Conservation (phyloP, 768 basidiomycete genomes). For the Amanita muscaria region DNA sequence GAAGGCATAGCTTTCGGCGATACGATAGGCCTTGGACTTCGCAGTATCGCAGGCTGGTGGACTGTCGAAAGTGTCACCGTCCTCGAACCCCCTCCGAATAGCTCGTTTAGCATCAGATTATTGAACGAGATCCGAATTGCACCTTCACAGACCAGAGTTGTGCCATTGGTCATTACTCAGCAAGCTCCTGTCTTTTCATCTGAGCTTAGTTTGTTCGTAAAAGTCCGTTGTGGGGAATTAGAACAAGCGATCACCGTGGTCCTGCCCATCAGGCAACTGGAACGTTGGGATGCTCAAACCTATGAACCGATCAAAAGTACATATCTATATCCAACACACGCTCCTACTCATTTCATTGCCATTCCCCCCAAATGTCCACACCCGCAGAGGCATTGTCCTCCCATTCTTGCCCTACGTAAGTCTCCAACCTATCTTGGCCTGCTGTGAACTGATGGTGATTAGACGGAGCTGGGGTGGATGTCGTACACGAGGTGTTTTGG, state of each 20-base stretch:
- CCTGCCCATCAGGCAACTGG: slow-evolving; percentile 38
- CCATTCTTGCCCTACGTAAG: slow-evolving; percentile 60
- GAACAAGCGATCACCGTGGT: slow-evolving; percentile 16
- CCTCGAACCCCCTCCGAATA: neutral
- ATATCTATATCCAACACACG: slow-evolving; percentile 46
- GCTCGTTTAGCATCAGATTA: neutral
- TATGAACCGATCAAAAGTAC: slow-evolving; percentile 41
- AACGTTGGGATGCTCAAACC: slow-evolving; percentile 28
- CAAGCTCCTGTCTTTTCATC: slow-evolving; percentile 23
- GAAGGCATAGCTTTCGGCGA: slow-evolving; percentile 70
- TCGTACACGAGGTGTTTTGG: slow-evolving; percentile 50
- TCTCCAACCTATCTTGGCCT: neutral
- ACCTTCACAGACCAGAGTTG: slow-evolving; percentile 52
- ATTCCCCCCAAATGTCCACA: slow-evolving; percentile 42
- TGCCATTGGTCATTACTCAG: slow-evolving; percentile 46
- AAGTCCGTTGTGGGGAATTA: slow-evolving; percentile 22
- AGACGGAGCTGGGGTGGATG: slow-evolving; percentile 88
- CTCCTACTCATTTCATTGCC: slow-evolving; percentile 50
- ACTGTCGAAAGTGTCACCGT: slow-evolving; percentile 26
- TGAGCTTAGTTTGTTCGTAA: slow-evolving; percentile 30
- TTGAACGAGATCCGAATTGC: slow-evolving; percentile 31
- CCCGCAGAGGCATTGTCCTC: slow-evolving; percentile 26
- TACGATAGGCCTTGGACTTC: slow-evolving; percentile 56
- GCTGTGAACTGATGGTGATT: neutral
- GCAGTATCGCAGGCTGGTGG: slow-evolving; percentile 49